These are phyloP conservation scores for Phytophthora boehmeriae DNA, from an alignment of 352 stramenopile species.

Conservation along the genomic window DNA sequence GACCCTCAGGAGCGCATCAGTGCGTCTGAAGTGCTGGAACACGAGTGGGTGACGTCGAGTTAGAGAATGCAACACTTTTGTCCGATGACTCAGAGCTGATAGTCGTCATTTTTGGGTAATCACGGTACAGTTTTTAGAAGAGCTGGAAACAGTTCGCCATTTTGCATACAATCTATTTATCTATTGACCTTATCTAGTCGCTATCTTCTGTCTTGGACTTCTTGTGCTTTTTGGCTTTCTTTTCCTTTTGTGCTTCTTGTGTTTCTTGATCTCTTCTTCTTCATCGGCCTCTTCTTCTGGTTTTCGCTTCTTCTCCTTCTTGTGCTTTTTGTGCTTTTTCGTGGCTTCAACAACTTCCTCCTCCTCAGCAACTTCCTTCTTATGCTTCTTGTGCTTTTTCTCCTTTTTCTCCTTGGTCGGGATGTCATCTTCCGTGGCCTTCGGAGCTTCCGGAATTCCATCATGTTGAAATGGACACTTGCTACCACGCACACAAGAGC, in stretches of 20 bases:
- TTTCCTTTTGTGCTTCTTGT: slow-evolving; percentile 43
- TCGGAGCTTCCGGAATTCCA: slow-evolving; percentile 13
- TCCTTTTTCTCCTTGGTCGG: slow-evolving; percentile 9
- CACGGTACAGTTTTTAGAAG: slow-evolving; percentile 22
- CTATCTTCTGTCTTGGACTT: slow-evolving; percentile 18
- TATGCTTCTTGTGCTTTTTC: slow-evolving; percentile 22
- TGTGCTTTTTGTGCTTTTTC: slow-evolving; percentile 29
- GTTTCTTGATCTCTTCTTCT: slow-evolving; percentile 27
- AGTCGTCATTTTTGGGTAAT: neutral
- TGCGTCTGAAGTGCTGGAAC: slow-evolving; percentile 51
- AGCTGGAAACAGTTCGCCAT: slow-evolving; percentile 5
- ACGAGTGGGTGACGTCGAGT: slow-evolving; percentile 45
- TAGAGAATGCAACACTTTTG: slow-evolving; percentile 2
- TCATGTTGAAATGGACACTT: slow-evolving; percentile 63
- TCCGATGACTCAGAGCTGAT: slow-evolving; percentile 1
- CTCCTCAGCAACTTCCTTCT: slow-evolving; percentile 31
- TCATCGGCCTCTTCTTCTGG: slow-evolving; percentile 8
- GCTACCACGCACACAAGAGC: slow-evolving; percentile 45
- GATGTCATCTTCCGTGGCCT: slow-evolving; percentile 13
- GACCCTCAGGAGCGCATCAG: slow-evolving; percentile 48
- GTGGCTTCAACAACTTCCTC: neutral
- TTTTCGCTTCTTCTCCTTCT: slow-evolving; percentile 14
- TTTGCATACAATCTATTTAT: slow-evolving; percentile 24
- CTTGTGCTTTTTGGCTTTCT: slow-evolving; percentile 13
- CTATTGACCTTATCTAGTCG: slow-evolving; percentile 14